Evolutionary conservation across 805 yeast genomes (phyloP).

Genomic region (Yueomyces sinensis): DNA sequence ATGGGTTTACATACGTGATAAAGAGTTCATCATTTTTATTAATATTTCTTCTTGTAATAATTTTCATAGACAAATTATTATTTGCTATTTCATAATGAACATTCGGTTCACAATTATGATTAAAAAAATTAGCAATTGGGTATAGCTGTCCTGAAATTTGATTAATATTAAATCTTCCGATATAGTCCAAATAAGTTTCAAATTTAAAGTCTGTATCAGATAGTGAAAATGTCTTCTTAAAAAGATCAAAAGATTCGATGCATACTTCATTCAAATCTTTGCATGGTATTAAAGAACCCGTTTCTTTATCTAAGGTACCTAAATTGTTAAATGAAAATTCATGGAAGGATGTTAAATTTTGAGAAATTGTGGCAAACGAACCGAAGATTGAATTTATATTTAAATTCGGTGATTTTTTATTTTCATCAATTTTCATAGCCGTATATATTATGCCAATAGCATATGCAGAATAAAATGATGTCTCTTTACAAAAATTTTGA

Average conservation of each 20-base stretch:
- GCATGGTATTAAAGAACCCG: neutral
- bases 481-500: conserved; percentile 47
- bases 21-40: conserved; percentile 53
- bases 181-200: conserved; percentile 42
- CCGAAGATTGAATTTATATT: conserved; percentile 35
- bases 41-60: conserved; percentile 46
- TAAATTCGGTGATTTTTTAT: conserved; percentile 2
- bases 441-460: conserved; percentile 49
- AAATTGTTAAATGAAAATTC: conserved; percentile 36
- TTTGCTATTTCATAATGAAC: conserved; percentile 37
- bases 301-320: conserved; percentile 27
- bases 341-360: conserved; percentile 47
- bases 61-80: conserved; percentile 39
- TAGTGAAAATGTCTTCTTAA: conserved; percentile 35
- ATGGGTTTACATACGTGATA: conserved; percentile 59
- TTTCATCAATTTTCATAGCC: conserved; percentile 16
- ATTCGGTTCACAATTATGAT: conserved; percentile 68
- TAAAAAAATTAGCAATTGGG: conserved; percentile 53
- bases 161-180: conserved; percentile 68
- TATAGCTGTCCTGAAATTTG: conserved; percentile 53
- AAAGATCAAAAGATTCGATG: conserved; percentile 40
- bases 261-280: conserved; percentile 29
- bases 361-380: conserved; percentile 59
- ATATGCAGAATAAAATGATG: conserved; percentile 57
- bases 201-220: conserved; percentile 24